Base-by-base conservation (phyloP, 1,284 basidiomycete species). In the Pyrrhoderma noxium region DNA sequence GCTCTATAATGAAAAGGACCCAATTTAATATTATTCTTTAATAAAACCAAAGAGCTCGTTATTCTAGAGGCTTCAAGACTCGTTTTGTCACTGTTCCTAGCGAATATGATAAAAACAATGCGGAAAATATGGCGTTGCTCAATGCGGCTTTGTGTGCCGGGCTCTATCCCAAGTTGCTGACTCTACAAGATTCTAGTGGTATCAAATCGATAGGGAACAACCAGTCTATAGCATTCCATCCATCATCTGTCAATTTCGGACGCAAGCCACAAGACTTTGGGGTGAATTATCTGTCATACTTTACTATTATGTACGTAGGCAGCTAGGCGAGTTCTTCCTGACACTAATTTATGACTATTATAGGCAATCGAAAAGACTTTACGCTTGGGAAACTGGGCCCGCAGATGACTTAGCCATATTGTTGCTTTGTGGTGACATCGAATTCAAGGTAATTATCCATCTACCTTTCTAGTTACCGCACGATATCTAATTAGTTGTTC, bases 381-480 rank as follows among this genome's bases (percentile, higher is more conserved):
- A 95, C 65, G 93, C 88, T n/a, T 97, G 93, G 92, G 96, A 99
- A 67, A 93, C 89, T 1, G 85, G 89, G 1, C 88, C 93, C 1
- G 81, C 93, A 3, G 88, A 96, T 55, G 91, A 97, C 60, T 69
- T 89, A 25, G 80, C 90, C 1, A 67, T 99, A 43, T 65, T 92
- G 16, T 71, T 98, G 21, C 70, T 98, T 0, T 98, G 94, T 58
- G 95, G 96, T 1, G 96, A 98, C 59, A 75, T 79, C 11, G 95
- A 99, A 57, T 87, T 90, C 70, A 93, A 89, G 76, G 90, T 89
- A 53, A 14, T 27, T 14, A 42, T n/a, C 45, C 14, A 45, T n/a
- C 40, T 48, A 42, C 8, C 22, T 13, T 35, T n/a, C 3, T 37
- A 44, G 58, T 45, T 59, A 35, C 8, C 11, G 22, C 3, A 16